Evolutionary conservation across 176 grass and related monocot species (phyloP).

Genomic region (Hyparrhenia diplandra): DNA sequence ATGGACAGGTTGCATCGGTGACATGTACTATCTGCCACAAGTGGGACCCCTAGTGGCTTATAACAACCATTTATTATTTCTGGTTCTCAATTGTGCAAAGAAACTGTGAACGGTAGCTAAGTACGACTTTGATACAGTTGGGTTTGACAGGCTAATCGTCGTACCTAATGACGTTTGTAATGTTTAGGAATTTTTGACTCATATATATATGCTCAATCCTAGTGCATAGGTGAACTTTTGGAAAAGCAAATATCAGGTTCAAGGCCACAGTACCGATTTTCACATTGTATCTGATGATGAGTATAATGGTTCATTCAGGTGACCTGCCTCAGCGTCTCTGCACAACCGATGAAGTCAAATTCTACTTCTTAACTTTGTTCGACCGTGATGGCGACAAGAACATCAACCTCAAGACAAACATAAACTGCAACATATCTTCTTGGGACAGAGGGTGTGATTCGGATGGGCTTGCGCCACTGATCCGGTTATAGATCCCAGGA

Average conservation of each 20-base stretch:
- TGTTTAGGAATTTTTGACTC: not conserved
- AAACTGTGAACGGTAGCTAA: not conserved
- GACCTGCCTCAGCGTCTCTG: slow-evolving; percentile 55
- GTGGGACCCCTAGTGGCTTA: not conserved
- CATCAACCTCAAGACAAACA: slow-evolving; percentile 56
- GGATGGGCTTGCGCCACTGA: slow-evolving; percentile 58
- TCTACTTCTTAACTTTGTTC: slow-evolving; percentile 62
- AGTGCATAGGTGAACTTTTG: not conserved
- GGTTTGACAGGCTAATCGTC: slow-evolving; percentile 10
- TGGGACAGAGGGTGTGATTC: slow-evolving; percentile 70
- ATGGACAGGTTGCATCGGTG: no score
- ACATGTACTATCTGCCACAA: not conserved
- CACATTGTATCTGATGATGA: not conserved
- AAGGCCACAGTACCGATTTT: not conserved
- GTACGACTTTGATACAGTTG: not conserved
- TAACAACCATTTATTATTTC: not conserved
- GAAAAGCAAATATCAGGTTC: not conserved
- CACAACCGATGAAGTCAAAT: slow-evolving; percentile 54
- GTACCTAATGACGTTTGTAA: not conserved
- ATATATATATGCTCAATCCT: no score
- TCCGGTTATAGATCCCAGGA: not conserved
- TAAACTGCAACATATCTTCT: slow-evolving; percentile 64
- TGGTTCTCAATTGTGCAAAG: not conserved
- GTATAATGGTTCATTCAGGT: slow-evolving; percentile 21
- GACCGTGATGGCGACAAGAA: slow-evolving; percentile 20